These are phyloP conservation scores for Mycosphaerelloides madeirae DNA, from an alignment of 2,329 filamentous ascomycete genomes.

Conservation along the genomic window DNA sequence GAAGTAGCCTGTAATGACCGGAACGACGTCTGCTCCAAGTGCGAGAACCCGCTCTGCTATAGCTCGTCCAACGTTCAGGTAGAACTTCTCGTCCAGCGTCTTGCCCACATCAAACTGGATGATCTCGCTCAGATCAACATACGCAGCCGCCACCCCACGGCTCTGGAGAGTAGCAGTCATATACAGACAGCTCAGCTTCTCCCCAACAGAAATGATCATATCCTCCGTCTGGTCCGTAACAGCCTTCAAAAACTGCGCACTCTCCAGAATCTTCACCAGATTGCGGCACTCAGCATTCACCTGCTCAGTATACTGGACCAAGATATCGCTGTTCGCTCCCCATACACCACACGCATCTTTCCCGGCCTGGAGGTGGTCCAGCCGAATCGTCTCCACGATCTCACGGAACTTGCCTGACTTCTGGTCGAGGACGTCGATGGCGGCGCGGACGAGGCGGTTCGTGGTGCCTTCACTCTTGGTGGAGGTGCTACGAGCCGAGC, in stretches of 20 bases:
- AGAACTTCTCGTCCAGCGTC: conserved; percentile 46
- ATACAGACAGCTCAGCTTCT: conserved; percentile 90
- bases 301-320: conserved; percentile 56
- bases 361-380: conserved; percentile 74
- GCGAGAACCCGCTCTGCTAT: conserved; percentile 41
- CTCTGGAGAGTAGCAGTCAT: conserved; percentile 83
- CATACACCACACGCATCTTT: conserved; percentile 38
- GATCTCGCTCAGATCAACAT: conserved; percentile 81
- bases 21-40: conserved; percentile 43
- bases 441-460: conserved; percentile 59
- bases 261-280: conserved; percentile 68
- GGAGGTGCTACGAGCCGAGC: conserved; percentile 88
- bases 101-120: conserved; percentile 56
- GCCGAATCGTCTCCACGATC: conserved; percentile 74
- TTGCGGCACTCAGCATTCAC: conserved; percentile 76
- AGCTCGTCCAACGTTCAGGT: conserved; percentile 37
- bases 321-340: conserved; percentile 32
- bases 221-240: conserved; percentile 50
- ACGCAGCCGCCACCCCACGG: conserved; percentile 75
- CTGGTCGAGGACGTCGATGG: conserved; percentile 41
- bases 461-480: conserved; percentile 95
- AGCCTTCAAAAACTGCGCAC: conserved; percentile 54
- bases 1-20: conserved; percentile 78
- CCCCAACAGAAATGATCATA: conserved; percentile 87
- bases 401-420: conserved; percentile 57